Evolutionary conservation across 371 early-diverging fungal species (phyloP).

Genomic region (Dinochytrium kinnereticum): DNA sequence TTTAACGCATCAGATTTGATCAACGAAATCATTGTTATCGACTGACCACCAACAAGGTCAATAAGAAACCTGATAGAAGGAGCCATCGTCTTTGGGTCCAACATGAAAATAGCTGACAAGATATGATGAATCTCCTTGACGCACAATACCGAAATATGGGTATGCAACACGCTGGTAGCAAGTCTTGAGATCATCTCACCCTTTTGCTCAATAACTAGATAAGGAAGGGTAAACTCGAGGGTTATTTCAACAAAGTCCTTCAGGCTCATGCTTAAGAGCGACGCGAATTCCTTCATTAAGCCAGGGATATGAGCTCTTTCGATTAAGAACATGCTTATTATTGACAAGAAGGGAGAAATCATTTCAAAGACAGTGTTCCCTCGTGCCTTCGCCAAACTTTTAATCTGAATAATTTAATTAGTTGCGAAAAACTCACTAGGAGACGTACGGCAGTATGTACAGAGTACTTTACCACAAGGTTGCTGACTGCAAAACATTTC

Average conservation of each 20-base stretch:
- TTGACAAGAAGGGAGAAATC: conserved; percentile 26
- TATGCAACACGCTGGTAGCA: conserved; percentile 21
- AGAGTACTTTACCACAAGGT: conserved; percentile 9
- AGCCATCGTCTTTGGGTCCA: conserved; percentile 11
- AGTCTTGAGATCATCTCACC: conserved; percentile 22
- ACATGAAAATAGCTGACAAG: conserved; percentile 41
- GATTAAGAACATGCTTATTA: conserved; percentile 37
- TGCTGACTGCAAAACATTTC: neutral
- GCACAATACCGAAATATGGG: conserved; percentile 22
- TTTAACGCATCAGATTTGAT: conserved; percentile 30
- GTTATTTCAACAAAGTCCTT: conserved; percentile 36
- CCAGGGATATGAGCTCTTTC: conserved; percentile 27
- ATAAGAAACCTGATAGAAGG: conserved; percentile 14
- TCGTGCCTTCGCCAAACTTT: conserved; percentile 22
- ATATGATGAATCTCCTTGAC: conserved; percentile 38
- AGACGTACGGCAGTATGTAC: conserved; percentile 16
- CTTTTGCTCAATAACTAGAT: conserved; percentile 34
- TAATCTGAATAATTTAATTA: conserved; percentile 19
- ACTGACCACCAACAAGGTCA: conserved; percentile 16
- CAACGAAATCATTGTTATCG: conserved; percentile 21
- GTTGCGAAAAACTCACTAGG: neutral
- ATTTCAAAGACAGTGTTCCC: conserved; percentile 24
- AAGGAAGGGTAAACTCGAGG: conserved; percentile 36
- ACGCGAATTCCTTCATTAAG: conserved; percentile 29
- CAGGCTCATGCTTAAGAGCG: conserved; percentile 21